Evolutionary conservation across 2,329 filamentous ascomycete species (phyloP).

Genomic region (Calonectria leucothoes): DNA sequence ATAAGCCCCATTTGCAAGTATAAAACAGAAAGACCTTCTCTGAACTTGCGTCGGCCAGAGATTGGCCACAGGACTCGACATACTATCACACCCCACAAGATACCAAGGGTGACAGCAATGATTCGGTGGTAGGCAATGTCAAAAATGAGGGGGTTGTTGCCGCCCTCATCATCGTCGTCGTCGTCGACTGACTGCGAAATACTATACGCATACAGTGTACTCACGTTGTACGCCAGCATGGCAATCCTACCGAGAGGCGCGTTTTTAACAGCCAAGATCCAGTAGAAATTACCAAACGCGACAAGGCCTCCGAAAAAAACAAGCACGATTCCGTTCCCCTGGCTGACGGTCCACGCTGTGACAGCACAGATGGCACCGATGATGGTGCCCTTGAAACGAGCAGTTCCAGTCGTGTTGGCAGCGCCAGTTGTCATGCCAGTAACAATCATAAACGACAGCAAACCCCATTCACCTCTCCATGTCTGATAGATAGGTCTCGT

Average conservation of each 20-base stretch:
- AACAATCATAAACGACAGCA: conserved; percentile 97
- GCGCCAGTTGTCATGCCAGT: conserved; percentile 98
- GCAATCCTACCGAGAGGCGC: conserved; percentile 94
- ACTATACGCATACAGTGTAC: conserved; percentile 93
- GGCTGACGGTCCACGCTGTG: conserved; percentile 80
- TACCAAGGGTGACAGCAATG: conserved; percentile 85
- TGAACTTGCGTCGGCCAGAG: conserved; percentile 87
- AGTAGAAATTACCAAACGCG: conserved; percentile 86
- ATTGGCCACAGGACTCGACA: conserved; percentile 95
- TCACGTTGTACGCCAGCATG: conserved; percentile 95
- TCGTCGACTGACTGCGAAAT: conserved; percentile 83
- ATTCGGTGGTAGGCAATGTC: conserved; percentile 92
- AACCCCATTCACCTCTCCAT: conserved; percentile 97
- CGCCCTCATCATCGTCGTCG: conserved; percentile 90
- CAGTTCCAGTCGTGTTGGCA: conserved; percentile 90
- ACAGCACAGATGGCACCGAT: conserved; percentile 83
- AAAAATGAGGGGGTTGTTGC: conserved; percentile 83
- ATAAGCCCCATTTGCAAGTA: conserved; percentile 96
- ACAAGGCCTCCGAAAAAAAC: conserved; percentile 85
- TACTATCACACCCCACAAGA: conserved; percentile 91
- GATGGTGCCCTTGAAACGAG: conserved; percentile 87
- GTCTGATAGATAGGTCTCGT: conserved; percentile 85
- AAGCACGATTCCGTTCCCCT: conserved; percentile 80
- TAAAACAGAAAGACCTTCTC: conserved; percentile 88
- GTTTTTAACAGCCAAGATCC: conserved; percentile 86